phyloP scores from a whole-genome alignment of 768 basidiomycete species.

The Xanthoconium purpureum region DNA sequence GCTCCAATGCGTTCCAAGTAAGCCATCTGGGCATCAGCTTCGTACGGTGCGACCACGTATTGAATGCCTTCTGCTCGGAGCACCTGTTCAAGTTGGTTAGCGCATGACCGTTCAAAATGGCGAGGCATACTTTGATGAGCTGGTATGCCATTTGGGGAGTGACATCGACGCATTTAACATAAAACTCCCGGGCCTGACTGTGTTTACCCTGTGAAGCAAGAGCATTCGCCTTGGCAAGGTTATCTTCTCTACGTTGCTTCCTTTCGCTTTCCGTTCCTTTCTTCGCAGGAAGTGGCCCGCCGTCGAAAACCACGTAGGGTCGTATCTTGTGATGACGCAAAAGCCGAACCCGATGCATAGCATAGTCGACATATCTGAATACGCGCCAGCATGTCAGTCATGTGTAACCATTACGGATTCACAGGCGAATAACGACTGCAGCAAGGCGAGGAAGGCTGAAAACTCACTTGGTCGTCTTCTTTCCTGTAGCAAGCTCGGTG shows the following conservation, averaged over 20 bases:
- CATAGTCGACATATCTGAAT: slow-evolving; percentile 90
- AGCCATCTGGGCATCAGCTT: slow-evolving; percentile 95
- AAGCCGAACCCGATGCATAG: slow-evolving; percentile 88
- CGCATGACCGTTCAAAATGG: neutral
- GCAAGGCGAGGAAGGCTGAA: neutral
- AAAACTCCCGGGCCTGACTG: slow-evolving; percentile 81
- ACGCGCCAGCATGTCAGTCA: slow-evolving; percentile 4
- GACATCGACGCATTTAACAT: slow-evolving; percentile 89
- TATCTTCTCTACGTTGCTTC: slow-evolving; percentile 71
- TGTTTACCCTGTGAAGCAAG: slow-evolving; percentile 76
- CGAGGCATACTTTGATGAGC: slow-evolving; percentile 76
- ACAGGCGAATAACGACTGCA: neutral
- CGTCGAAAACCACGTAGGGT: slow-evolving; percentile 95
- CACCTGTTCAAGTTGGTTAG: slow-evolving; percentile 51
- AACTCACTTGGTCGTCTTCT: slow-evolving; percentile 76
- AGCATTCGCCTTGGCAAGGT: slow-evolving; percentile 67
- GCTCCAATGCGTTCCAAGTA: slow-evolving; percentile 81
- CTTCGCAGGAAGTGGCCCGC: slow-evolving; percentile 94
- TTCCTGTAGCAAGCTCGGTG: slow-evolving; percentile 83
- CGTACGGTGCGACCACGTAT: slow-evolving; percentile 96
- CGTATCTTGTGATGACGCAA: slow-evolving; percentile 79
- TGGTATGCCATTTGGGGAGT: slow-evolving; percentile 98
- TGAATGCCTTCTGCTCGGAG: slow-evolving; percentile 74
- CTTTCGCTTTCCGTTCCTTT: slow-evolving; percentile 82
- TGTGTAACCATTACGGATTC: neutral